These are phyloP conservation scores for Ganoderma lucidum DNA, from an alignment of 1,284 basidiomycete genomes.

Conservation along the genomic window DNA sequence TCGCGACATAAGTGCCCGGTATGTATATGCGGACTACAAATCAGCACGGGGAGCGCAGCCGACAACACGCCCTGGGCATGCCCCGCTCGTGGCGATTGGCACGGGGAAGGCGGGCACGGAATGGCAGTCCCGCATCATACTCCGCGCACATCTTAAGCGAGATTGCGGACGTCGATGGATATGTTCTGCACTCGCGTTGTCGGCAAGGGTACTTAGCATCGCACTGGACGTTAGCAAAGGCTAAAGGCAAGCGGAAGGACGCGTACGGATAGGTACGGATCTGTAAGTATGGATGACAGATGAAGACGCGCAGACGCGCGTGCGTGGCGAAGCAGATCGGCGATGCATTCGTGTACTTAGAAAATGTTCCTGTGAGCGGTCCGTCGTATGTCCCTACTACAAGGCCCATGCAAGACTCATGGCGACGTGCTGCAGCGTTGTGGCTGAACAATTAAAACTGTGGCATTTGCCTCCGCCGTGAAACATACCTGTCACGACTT, in stretches of 20 bases:
- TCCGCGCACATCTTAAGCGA: not conserved
- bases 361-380: not conserved
- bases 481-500: not conserved
- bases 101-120: not conserved
- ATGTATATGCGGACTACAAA: not conserved
- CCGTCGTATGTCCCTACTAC: not conserved
- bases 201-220: not conserved
- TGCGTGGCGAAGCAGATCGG: not conserved
- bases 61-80: not conserved
- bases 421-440: not conserved
- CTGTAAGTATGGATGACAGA: not conserved
- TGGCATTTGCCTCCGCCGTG: not conserved
- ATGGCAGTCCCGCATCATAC: not conserved
- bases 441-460: not conserved
- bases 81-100: not conserved
- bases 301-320: not conserved
- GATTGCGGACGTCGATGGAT: not conserved
- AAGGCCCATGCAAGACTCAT: not conserved
- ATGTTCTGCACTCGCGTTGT: not conserved
- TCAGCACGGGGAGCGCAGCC: not conserved
- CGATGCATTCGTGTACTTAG: not conserved
- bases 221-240: not conserved
- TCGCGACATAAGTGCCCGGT: not conserved
- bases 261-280: not conserved
- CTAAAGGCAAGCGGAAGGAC: slow-evolving; percentile 8